These are phyloP conservation scores for Yamadazyma jaroonii DNA, from an alignment of 1,139 yeast genomes.

Conservation along the genomic window DNA sequence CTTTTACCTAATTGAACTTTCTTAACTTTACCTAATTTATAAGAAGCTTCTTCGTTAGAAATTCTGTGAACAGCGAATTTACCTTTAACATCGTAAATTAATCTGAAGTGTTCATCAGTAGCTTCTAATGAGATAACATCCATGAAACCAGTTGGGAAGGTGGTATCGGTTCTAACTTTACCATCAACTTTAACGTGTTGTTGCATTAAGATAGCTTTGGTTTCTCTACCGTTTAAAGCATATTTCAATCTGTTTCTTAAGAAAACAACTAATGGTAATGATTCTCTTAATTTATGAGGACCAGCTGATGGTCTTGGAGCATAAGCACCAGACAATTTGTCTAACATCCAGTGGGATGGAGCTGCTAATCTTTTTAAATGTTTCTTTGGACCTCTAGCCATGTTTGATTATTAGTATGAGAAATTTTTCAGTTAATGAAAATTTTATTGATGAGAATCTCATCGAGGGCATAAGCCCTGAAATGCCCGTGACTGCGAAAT, in stretches of 20 bases:
- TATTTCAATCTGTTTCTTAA: constrained; percentile 99
- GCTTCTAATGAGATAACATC: constrained; percentile 96
- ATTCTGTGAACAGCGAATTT: constrained; percentile 99
- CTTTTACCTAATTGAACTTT: constrained; percentile 97
- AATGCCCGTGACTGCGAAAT: background rate
- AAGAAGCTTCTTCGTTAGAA: constrained; percentile 95
- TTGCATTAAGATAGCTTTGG: constrained; percentile 98
- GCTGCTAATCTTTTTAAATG: constrained; percentile 47
- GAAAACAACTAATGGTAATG: constrained; percentile 96
- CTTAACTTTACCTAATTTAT: constrained; percentile 97
- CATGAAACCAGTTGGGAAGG: constrained; percentile 99
- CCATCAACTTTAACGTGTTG: constrained; percentile 98
- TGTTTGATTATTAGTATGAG: constrained; percentile 3
- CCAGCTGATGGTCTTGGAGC: constrained; percentile 99
- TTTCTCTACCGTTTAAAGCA: constrained; percentile 99
- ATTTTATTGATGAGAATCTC: constrained; percentile 1
- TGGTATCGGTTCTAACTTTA: constrained; percentile 97
- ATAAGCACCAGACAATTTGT: constrained; percentile 97
- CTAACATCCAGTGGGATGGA: constrained; percentile 99
- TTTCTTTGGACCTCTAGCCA: constrained; percentile 24
- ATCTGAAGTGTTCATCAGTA: constrained; percentile 98
- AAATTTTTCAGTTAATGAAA: constrained; percentile 1
- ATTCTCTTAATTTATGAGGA: constrained; percentile 99
- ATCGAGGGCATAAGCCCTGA: constrained; percentile 10
- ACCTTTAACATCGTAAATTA: constrained; percentile 96